Percentiles rank a stretch among this genome's conserved stretches.
phyloP scores from a whole-genome alignment of 2,329 filamentous ascomycete species.

The Corynespora cassiicola region DNA sequence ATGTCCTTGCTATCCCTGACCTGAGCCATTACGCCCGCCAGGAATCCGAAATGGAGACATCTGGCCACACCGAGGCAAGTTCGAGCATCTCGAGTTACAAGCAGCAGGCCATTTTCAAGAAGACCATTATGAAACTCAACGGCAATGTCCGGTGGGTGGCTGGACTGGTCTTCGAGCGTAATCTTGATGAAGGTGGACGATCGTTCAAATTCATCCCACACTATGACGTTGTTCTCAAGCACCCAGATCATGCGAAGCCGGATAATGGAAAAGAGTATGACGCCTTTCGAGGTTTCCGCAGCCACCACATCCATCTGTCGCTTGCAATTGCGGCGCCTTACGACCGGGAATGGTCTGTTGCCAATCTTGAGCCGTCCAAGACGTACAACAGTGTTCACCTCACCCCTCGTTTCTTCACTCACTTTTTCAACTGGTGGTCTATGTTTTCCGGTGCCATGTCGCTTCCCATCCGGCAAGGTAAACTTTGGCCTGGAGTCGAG shows the following conservation, averaged over 20 bases:
- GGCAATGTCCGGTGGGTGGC: slow-evolving; percentile 93
- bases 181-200: slow-evolving; percentile 72
- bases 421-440: slow-evolving; percentile 98
- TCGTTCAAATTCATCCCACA: slow-evolving; percentile 92
- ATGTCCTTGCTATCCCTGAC: slow-evolving; percentile 91
- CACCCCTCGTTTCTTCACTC: slow-evolving; percentile 94
- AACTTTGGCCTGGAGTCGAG: slow-evolving; percentile 88
- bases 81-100: slow-evolving; percentile 70
- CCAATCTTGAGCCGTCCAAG: slow-evolving; percentile 75
- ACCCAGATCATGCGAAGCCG: slow-evolving; percentile 74
- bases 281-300: slow-evolving; percentile 95
- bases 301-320: slow-evolving; percentile 94
- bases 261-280: slow-evolving; percentile 72
- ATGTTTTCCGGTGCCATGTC: slow-evolving; percentile 96
- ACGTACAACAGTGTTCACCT: slow-evolving; percentile 98
- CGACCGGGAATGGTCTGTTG: slow-evolving; percentile 83
- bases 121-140: slow-evolving; percentile 98
- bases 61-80: slow-evolving; percentile 63
- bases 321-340: slow-evolving; percentile 87
- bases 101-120: slow-evolving; percentile 88
- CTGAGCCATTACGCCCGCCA: slow-evolving; percentile 86
- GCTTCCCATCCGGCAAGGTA: slow-evolving; percentile 89
- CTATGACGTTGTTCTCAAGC: slow-evolving; percentile 86
- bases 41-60: slow-evolving; percentile 54
- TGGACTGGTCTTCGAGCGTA: slow-evolving; percentile 90